Evolutionary conservation across 2,329 filamentous ascomycete species (phyloP), one percentile per base, ranked within the genome.

Genomic region (Conoideocrella luteorostrata): DNA sequence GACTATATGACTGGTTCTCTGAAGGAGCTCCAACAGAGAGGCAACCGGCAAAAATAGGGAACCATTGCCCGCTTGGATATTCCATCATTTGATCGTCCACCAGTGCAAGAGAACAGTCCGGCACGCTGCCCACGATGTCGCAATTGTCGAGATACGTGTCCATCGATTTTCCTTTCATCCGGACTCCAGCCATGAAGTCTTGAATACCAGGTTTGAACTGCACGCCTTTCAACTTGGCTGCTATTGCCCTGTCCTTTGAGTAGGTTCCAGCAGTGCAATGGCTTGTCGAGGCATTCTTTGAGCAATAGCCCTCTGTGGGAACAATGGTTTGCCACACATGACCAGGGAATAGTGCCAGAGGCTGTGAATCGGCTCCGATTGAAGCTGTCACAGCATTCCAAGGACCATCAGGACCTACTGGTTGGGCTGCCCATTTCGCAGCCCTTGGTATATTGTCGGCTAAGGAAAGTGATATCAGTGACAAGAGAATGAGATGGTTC

Each of bases 21-120:
- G 24, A 15, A 0, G 53, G 48, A 7, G 55, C 59, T 3, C 61
- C 61, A 38, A 61, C 44, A 7, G 58, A 56, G 5, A 63, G 39
- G 35, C 60, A 63, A 4, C 61, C 60, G 5, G 55, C 59, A 13
- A 54, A 58, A 13, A 58, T 32, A n/a, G 59, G 58, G 47, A 58
- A 56, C 52, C 53, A 58, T 9, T 48, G 46, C 4, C 54, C 56
- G 18, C 54, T 50, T 0, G 61, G 60, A 43, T 64, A 62, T 4
- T 41, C 52, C 32, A 56, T 43, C 42, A 56, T 59, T 10, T 56
- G 54, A 6, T 39, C 23, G 11, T 53, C 49, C 7, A 62, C 7
- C 28, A 64, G 46, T 7, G 26, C 26, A 28, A 2, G 55, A 47
- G 18, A 63, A 32, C 17, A 36, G 24, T 28, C 13, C 26, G 26